Base-by-base conservation (phyloP, 2,329 filamentous ascomycete genomes). In the Fonsecaea multimorphosa region DNA sequence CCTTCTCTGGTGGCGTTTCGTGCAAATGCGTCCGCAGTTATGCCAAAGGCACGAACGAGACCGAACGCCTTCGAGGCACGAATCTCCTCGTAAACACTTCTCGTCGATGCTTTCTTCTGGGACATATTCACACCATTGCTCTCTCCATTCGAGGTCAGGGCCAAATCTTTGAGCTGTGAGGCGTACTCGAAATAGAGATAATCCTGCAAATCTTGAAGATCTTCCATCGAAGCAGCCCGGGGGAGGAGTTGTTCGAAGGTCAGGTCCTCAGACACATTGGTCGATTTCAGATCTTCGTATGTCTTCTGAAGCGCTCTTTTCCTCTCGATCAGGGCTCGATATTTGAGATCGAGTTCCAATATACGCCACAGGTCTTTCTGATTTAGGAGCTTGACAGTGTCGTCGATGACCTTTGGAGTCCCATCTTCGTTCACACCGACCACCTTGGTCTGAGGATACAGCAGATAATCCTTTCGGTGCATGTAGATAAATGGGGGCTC, bases 401-500 rank as follows among this genome's bases (percentile, higher is more conserved):
- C 82, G 64, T 94, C 87, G 63, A 89, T 88, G 74, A 89, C 91
- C 65, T 92, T 88, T 16, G 65, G 61, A 1, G 89, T 87, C 1
- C 85, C 87, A 72, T 92, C 88, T 8, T 86, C 85, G 70, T 94
- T 89, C 78, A 75, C 88, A 76, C 81, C 88, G 6, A 86, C 84
- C 44, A 84, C 81, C n/a, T 84, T 80, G 74, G 91, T 93, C 70
- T 89, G 89, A 27, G 91, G 91, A 74, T 98, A 92, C 63, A 99
- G 96, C 51, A 99, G 85, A 75, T 98, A 99, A 77, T 99, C 95
- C 78, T 97, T 97, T 67, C 95, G 92, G 75, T 99, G 95, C 77
- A 97, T 94, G 78, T 97, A 97, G 72, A 99, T 95, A 77, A 97
- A 99, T 0, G 95, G 94, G 1, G 97, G 93, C 78, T 99, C 95